Percentiles rank a stretch among this genome's conserved stretches.
Evolutionary conservation across 441 rosid species (phyloP).

Genomic region (Rhodomyrtus psidioides): DNA sequence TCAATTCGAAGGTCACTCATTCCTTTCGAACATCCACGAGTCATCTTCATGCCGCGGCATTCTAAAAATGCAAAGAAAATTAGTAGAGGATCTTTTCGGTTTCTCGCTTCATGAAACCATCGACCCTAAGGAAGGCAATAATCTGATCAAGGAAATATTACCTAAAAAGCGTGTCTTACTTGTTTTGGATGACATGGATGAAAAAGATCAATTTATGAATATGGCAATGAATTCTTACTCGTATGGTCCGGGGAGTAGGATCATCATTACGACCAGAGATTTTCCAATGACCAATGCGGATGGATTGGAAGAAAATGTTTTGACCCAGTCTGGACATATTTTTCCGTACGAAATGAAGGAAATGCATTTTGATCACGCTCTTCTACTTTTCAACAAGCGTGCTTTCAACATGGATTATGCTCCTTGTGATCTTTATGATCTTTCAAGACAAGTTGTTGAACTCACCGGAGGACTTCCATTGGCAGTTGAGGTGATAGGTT

Average conservation of each 20-base stretch:
- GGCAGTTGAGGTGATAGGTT: background rate
- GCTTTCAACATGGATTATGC: background rate
- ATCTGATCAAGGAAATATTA: background rate
- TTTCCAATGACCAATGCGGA: background rate
- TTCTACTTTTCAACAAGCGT: background rate
- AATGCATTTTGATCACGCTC: background rate
- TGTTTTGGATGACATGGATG: background rate
- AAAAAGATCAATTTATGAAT: background rate
- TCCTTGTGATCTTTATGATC: background rate
- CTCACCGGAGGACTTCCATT: background rate
- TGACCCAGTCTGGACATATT: accelerated
- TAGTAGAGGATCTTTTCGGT: background rate
- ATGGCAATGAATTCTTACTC: background rate
- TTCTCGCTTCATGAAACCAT: background rate
- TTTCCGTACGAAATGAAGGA: background rate
- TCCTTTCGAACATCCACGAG: background rate
- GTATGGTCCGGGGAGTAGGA: background rate
- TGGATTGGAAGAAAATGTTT: background rate
- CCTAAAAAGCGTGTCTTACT: background rate
- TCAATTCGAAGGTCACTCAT: background rate
- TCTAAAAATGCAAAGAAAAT: background rate
- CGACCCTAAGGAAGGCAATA: background rate
- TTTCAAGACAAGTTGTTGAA: background rate
- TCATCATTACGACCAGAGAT: background rate
- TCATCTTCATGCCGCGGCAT: background rate